These are phyloP conservation scores for Cryptosporidium bovis DNA, from an alignment of 169 alveolate species.

Conservation along the genomic window DNA sequence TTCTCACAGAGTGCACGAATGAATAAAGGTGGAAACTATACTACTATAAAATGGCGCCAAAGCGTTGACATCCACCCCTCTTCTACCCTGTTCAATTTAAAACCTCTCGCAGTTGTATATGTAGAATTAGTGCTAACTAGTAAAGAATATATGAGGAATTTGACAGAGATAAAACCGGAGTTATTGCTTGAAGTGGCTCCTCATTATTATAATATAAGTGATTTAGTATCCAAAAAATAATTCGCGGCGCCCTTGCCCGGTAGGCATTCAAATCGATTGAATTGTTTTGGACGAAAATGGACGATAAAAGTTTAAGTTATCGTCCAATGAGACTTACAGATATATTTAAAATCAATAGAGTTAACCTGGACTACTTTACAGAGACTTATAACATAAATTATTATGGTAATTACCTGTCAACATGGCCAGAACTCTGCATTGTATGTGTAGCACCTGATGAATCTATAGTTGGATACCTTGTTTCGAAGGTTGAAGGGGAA, in stretches of 20 bases:
- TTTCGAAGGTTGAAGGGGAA: constrained; percentile 93
- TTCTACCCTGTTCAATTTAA: constrained; percentile 89
- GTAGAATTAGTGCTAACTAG: constrained; percentile 95
- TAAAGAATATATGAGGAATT: constrained; percentile 96
- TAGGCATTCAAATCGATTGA: background rate
- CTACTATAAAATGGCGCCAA: constrained; percentile 94
- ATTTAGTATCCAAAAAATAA: constrained; percentile 62
- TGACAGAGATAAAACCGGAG: constrained; percentile 92
- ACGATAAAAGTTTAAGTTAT: background rate
- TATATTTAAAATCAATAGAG: constrained; percentile 85
- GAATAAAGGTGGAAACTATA: constrained; percentile 89
- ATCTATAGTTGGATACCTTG: constrained; percentile 89
- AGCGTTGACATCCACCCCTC: constrained; percentile 95
- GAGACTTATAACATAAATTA: constrained; percentile 91
- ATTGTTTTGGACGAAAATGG: background rate
- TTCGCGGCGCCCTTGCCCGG: background rate
- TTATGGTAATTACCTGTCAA: constrained; percentile 90
- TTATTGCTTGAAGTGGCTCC: constrained; percentile 98
- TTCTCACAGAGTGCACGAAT: constrained; percentile 93
- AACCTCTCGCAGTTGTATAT: constrained; percentile 91
- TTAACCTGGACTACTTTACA: constrained; percentile 91
- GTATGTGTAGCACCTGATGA: constrained; percentile 90
- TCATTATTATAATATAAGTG: constrained; percentile 88
- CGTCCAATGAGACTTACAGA: constrained; percentile 79
- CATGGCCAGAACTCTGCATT: constrained; percentile 93